Conservation (phyloP, 345 rosid species). For the Eucalyptus caleyi region DNA sequence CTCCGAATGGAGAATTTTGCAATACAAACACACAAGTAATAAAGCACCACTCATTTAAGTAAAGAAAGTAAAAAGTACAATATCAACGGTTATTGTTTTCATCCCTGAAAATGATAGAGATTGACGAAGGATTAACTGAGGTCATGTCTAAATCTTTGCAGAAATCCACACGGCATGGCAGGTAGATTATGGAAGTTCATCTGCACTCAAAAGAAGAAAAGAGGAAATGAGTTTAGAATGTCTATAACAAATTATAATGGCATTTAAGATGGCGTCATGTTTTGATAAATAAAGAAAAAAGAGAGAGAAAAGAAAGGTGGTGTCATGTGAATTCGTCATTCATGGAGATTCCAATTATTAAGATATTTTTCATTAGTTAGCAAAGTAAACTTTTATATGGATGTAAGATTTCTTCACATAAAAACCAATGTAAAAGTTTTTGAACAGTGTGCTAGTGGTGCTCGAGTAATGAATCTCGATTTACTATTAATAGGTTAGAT, state of each 20-base stretch:
- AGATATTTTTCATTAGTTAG: neutral
- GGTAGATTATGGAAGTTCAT: neutral
- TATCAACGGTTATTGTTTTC: neutral
- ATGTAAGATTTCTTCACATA: neutral
- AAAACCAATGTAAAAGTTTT: neutral
- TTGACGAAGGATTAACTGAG: neutral
- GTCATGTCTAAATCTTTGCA: neutral
- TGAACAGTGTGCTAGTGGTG: neutral
- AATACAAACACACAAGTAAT: neutral
- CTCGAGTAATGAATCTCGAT: neutral
- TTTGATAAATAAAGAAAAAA: neutral
- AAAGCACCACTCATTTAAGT: neutral
- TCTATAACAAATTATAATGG: neutral
- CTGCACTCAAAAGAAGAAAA: neutral
- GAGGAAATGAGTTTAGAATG: neutral
- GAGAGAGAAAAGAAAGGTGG: too few relatives aligned
- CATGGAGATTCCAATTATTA: neutral
- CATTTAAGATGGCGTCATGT: neutral
- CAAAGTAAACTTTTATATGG: neutral
- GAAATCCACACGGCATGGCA: neutral
- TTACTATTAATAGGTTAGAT: too few relatives aligned
- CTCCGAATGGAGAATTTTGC: neutral
- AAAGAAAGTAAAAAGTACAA: neutral
- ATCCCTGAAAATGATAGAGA: neutral
- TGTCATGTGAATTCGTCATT: neutral